Evolutionary conservation across 2,329 filamentous ascomycete species (phyloP).

Genomic region (Ophiostoma ips): DNA sequence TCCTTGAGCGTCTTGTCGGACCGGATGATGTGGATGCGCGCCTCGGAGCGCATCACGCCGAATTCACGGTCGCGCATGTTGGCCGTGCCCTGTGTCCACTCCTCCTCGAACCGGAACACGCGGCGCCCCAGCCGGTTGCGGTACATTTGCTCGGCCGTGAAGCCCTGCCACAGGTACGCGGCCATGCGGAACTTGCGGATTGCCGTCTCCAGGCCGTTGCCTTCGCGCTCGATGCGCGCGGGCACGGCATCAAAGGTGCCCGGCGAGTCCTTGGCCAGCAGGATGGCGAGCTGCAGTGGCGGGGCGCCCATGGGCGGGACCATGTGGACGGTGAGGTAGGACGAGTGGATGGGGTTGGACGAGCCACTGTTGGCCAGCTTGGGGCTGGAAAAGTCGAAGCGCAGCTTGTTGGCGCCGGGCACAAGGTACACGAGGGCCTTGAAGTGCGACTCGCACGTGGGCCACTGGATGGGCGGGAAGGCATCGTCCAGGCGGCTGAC

Average conservation of each 20-base stretch:
- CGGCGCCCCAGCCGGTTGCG: conserved; percentile 75
- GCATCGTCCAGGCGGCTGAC: conserved; percentile 71
- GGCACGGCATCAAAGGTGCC: conserved; percentile 74
- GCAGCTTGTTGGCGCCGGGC: conserved; percentile 76
- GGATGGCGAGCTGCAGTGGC: conserved; percentile 76
- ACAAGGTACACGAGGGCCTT: conserved; percentile 84
- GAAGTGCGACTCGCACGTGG: conserved; percentile 78
- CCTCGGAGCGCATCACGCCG: conserved; percentile 74
- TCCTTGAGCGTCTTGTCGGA: conserved; percentile 74
- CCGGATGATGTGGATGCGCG: conserved; percentile 75
- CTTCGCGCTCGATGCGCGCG: conserved; percentile 61
- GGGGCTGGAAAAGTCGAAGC: conserved; percentile 76
- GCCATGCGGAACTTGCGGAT: conserved; percentile 88
- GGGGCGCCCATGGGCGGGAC: conserved; percentile 65
- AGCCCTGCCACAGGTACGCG: conserved; percentile 93
- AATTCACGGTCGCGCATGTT: conserved; percentile 59
- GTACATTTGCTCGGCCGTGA: conserved; percentile 93
- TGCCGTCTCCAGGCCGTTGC: conserved; percentile 66
- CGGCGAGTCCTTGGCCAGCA: conserved; percentile 78
- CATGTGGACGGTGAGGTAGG: conserved; percentile 75
- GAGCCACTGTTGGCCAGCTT: conserved; percentile 59
- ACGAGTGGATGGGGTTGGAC: conserved; percentile 58
- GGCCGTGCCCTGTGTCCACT: conserved; percentile 76
- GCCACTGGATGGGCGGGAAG: conserved; percentile 76
- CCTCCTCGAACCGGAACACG: conserved; percentile 83